phyloP scores from a whole-genome alignment of 2,329 filamentous ascomycete species.

The Colletotrichum liaoningense region DNA sequence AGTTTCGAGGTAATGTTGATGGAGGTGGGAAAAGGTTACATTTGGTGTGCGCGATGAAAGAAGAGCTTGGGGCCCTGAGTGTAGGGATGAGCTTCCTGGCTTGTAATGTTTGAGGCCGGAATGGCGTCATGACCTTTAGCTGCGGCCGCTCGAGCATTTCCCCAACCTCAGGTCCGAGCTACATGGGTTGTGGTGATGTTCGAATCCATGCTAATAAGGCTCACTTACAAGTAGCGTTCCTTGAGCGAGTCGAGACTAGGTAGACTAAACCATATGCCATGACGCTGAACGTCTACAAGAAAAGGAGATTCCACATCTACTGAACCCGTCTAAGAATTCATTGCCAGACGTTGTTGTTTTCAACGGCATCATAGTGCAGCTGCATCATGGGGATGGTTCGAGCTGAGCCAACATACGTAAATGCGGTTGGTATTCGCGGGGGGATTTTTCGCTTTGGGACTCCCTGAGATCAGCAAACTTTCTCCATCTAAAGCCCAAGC shows the following conservation, averaged over 20 bases:
- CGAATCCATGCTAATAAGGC: not conserved
- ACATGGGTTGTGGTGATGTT: not conserved
- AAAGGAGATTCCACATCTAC: too few species aligned
- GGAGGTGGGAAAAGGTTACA: not conserved
- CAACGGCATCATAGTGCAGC: not conserved
- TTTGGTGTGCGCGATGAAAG: not conserved
- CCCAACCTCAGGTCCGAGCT: conserved; percentile 32
- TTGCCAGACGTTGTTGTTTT: not conserved
- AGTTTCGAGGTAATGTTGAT: not conserved
- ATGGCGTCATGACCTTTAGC: conserved; percentile 24
- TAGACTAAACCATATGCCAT: too few species aligned
- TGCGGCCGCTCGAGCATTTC: conserved; percentile 18
- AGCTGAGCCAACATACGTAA: too few species aligned
- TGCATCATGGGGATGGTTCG: not conserved
- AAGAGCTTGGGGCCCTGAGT: not conserved
- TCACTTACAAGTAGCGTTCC: not conserved
- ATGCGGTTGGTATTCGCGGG: too few species aligned
- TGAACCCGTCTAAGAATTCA: too few species aligned
- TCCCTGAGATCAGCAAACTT: not conserved
- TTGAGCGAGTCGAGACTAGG: too few species aligned
- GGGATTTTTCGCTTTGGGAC: not conserved
- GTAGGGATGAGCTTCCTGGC: conserved; percentile 20
- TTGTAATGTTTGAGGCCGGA: not conserved
- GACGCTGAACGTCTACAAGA: too few species aligned
- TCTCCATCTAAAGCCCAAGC: not conserved